A percentile compares a stretch with the other conserved stretches of the same genome.
These are phyloP conservation scores for Gnomoniopsis smithogilvyi DNA, from an alignment of 2,329 filamentous ascomycete species.

Conservation along the genomic window DNA sequence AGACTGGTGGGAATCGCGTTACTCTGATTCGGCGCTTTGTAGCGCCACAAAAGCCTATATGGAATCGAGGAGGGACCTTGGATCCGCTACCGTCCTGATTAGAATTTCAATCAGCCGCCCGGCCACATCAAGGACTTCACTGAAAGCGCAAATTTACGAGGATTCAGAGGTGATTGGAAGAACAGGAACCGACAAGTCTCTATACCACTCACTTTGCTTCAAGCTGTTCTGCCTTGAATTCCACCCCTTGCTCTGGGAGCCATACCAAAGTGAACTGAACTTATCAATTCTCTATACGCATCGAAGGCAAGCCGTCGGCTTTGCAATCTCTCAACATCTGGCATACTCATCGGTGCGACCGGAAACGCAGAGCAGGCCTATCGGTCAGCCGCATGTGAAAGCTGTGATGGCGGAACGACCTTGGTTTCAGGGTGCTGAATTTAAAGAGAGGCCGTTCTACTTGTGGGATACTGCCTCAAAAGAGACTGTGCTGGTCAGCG, in stretches of 20 bases:
- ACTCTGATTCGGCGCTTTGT: neutral
- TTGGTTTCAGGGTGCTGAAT: neutral
- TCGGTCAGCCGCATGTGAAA: no score
- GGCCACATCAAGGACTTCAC: no score
- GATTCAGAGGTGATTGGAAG: neutral
- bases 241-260: neutral
- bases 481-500: neutral
- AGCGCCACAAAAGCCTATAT: neutral
- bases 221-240: neutral
- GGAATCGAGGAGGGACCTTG: neutral
- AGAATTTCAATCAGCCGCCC: neutral
- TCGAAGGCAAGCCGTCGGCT: neutral
- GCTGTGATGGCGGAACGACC: no score
- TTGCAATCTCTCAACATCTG: neutral
- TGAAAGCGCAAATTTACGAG: no score
- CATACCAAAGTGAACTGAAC: neutral
- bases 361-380: no score
- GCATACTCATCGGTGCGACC: neutral
- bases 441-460: neutral
- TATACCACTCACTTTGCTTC: neutral
- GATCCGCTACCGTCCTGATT: neutral
- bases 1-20: neutral
- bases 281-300: neutral
- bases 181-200: neutral
- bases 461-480: neutral